These are phyloP conservation scores for Solanum paucissectum DNA, from an alignment of 257 asterid species.

Conservation along the genomic window DNA sequence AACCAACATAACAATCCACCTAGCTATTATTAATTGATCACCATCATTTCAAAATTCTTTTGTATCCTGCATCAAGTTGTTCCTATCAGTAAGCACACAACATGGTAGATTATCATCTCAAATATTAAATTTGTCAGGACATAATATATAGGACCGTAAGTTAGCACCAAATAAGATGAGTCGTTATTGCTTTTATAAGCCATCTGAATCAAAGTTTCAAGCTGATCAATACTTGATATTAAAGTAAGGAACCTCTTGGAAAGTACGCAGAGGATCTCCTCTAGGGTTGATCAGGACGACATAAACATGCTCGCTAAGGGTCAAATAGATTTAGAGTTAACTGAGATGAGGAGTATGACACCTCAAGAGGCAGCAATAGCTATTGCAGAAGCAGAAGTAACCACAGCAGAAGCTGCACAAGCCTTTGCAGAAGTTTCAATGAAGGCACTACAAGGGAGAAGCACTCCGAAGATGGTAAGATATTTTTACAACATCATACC, in stretches of 20 bases:
- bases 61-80: too few relatives aligned
- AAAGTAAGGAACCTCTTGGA: slow-evolving; percentile 13
- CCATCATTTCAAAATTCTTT: too few relatives aligned
- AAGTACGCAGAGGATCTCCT: slow-evolving; percentile 37
- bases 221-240: too few relatives aligned
- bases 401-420: slow-evolving; percentile 90
- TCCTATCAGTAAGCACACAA: too few relatives aligned
- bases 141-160: too few relatives aligned
- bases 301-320: slow-evolving; percentile 30
- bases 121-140: too few relatives aligned
- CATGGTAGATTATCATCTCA: too few relatives aligned
- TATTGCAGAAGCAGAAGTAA: slow-evolving; percentile 92
- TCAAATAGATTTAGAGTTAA: slow-evolving; percentile 60
- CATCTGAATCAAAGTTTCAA: too few relatives aligned
- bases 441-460: slow-evolving; percentile 64
- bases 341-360: slow-evolving; percentile 59
- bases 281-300: slow-evolving; percentile 34
- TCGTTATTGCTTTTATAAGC: too few relatives aligned
- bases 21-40: too few relatives aligned
- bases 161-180: too few relatives aligned
- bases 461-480: slow-evolving; percentile 52
- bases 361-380: slow-evolving; percentile 83
- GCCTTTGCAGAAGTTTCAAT: slow-evolving; percentile 84
- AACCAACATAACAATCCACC: too few relatives aligned
- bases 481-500: background rate